Base-by-base conservation (phyloP, 1,284 basidiomycete species). In the Ustilago sp. region DNA sequence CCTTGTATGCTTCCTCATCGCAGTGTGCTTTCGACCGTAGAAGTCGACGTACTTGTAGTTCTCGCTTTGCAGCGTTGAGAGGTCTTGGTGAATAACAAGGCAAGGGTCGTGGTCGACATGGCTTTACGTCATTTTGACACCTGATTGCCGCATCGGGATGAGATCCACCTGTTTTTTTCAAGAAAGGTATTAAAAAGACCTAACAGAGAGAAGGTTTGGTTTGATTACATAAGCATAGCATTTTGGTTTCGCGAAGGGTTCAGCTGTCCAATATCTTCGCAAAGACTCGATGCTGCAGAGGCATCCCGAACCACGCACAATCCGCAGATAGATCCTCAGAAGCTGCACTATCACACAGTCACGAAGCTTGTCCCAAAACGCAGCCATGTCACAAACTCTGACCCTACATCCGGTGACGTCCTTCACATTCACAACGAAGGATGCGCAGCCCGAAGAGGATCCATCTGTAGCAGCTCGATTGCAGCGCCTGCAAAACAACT, bases 371-470 rank as follows among this genome's bases (percentile, higher is more conserved):
- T 4, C 7, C 31, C 23, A 15, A 50, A 28, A 13, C 8, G 28
- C 48, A 32, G 13, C 8, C 28, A 80, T 80, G 78, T 77, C 78
- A 59, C 68, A 74, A 28, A 83, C 80, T n/a, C 53, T 83, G 2
- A 81, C 79, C 15, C 74, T 68, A 12, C 93, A 93, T 76, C 93
- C 93, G 0, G 88, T 94, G n/a, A 93, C 93, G 41, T 93, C 94
- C 83, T 94, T 93, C 83, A 94, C 93, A 12, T 94, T 94, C 87
- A 93, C 93, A 90, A 94, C 93, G 38, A 95, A 95, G 86, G 94
- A 96, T 83, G 91, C 93, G 0, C 95, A 98, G 86, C 94, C 94
- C 7, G 96, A 98, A 85, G 96, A 98, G 85, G 95, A 98, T 82
- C 93, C 94, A 0, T 96, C 94, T 0, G 95, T 98, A 0, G 92